Conservation (phyloP, 2,329 filamentous ascomycete genomes). For the Trichophyton equinum region DNA sequence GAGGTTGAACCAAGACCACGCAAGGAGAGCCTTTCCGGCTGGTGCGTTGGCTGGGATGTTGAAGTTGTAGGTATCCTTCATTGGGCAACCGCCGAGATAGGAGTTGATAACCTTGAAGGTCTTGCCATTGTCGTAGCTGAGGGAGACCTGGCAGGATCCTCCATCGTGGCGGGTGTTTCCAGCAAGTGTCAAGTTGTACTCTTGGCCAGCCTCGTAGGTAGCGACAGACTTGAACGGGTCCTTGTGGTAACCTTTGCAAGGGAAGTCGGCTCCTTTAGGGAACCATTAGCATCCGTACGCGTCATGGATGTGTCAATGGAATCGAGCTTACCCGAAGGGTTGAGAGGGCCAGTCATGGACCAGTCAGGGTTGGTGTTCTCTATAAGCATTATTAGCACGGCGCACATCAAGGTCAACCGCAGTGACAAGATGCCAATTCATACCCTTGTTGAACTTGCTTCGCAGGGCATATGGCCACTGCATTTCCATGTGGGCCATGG, state of each 20-base stretch:
- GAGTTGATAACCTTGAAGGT: constrained; percentile 58
- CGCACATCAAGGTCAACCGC: not conserved
- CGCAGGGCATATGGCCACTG: constrained; percentile 42
- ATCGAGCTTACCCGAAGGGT: not conserved
- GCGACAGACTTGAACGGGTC: constrained; percentile 42
- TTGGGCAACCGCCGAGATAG: constrained; percentile 45
- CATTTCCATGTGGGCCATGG: constrained; percentile 43
- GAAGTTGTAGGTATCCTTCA: constrained; percentile 49
- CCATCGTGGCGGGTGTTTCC: constrained; percentile 55
- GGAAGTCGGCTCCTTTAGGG: constrained; percentile 48
- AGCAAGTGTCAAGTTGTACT: constrained; percentile 51
- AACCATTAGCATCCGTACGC: not conserved
- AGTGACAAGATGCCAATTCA: not conserved
- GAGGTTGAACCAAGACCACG: constrained; percentile 70
- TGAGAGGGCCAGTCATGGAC: constrained; percentile 4
- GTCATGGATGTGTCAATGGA: not conserved
- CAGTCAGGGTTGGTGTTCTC: constrained; percentile 5
- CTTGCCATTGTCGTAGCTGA: constrained; percentile 59
- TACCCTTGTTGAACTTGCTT: constrained; percentile 35
- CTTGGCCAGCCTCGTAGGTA: constrained; percentile 49
- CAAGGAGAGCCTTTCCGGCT: constrained; percentile 50
- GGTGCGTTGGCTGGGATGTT: constrained; percentile 52
- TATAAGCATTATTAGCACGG: not conserved
- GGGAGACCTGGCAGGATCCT: constrained; percentile 63
- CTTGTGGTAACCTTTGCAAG: constrained; percentile 58